These are phyloP conservation scores for Nevesoporus exiguus DNA, from an alignment of 768 basidiomycete genomes.

Conservation along the genomic window DNA sequence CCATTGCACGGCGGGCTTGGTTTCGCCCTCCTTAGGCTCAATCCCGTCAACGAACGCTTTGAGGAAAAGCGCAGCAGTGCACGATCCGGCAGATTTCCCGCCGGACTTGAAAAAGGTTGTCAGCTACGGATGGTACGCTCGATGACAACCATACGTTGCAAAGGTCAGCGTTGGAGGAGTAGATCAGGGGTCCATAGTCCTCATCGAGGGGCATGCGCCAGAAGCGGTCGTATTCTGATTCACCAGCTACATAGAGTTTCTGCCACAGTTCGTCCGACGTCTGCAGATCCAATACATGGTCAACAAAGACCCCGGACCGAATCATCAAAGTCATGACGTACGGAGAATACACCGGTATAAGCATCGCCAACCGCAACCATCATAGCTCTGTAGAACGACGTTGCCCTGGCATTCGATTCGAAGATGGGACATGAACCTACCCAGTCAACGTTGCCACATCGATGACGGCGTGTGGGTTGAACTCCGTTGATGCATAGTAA, in stretches of 20 bases:
- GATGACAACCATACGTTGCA: conserved; percentile 47
- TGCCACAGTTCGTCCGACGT: conserved; percentile 75
- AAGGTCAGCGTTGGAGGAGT: conserved; percentile 75
- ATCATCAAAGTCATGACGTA: conserved; percentile 28
- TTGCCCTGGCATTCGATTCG: background rate
- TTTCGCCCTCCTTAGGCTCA: conserved; percentile 55
- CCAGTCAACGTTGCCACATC: conserved; percentile 88
- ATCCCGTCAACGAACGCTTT: conserved; percentile 78
- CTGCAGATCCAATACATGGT: conserved; percentile 31
- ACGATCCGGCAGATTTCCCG: conserved; percentile 66
- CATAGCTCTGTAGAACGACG: conserved; percentile 52
- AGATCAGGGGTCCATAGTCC: conserved; percentile 73
- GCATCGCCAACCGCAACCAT: conserved; percentile 69
- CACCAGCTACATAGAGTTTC: conserved; percentile 63
- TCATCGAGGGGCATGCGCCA: conserved; percentile 91
- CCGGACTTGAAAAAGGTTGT: conserved; percentile 47
- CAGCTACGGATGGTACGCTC: background rate
- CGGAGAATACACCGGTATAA: conserved; percentile 77
- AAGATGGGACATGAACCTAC: conserved; percentile 34
- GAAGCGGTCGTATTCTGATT: conserved; percentile 75
- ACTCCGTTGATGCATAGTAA: conserved; percentile 74
- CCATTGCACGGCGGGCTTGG: conserved; percentile 62
- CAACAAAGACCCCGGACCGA: background rate
- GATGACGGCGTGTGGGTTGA: conserved; percentile 77
- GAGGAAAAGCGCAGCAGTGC: conserved; percentile 85